Percentiles rank a stretch among this genome's conserved stretches.
phyloP scores from a whole-genome alignment of 345 rosid genomes.

The Abelmoschus esculentus region DNA sequence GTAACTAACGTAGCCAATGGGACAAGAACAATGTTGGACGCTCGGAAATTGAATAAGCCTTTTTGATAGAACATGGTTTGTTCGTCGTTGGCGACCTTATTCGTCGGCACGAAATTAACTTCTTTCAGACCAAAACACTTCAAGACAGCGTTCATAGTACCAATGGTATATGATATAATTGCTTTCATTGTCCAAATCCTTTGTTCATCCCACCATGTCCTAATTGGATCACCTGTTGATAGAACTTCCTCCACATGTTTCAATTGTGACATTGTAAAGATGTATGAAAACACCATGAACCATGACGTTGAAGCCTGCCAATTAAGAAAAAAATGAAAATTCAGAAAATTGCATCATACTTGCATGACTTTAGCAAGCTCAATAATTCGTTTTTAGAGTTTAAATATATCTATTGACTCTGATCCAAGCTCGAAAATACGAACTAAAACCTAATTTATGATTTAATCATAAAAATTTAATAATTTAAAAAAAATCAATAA shows the following conservation, averaged over 20 bases:
- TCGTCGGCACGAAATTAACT: slow-evolving; percentile 38
- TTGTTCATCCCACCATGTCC: slow-evolving; percentile 25
- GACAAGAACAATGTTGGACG: slow-evolving; percentile 25
- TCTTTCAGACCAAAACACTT: slow-evolving; percentile 22
- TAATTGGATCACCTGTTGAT: slow-evolving; percentile 19
- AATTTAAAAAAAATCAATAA: no score
- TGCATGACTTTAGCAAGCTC: not conserved
- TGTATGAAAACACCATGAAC: slow-evolving; percentile 21
- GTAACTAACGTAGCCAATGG: slow-evolving; percentile 27
- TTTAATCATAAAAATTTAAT: no score
- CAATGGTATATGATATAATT: slow-evolving; percentile 17
- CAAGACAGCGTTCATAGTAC: slow-evolving; percentile 25
- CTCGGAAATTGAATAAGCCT: slow-evolving; percentile 33
- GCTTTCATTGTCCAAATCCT: slow-evolving; percentile 41
- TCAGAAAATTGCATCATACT: not conserved
- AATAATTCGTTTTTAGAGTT: not conserved
- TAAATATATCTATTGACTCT: no score
- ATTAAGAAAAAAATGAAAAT: not conserved
- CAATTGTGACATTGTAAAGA: slow-evolving; percentile 18
- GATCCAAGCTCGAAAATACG: no score
- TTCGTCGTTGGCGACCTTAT: slow-evolving; percentile 27
- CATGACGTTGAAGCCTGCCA: slow-evolving; percentile 23
- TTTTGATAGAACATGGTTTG: slow-evolving; percentile 19
- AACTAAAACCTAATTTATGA: no score
- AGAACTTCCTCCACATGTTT: slow-evolving; percentile 31